Base-by-base conservation (phyloP, 192 early-diverging fungal genomes). In the Coemansia sp. region DNA sequence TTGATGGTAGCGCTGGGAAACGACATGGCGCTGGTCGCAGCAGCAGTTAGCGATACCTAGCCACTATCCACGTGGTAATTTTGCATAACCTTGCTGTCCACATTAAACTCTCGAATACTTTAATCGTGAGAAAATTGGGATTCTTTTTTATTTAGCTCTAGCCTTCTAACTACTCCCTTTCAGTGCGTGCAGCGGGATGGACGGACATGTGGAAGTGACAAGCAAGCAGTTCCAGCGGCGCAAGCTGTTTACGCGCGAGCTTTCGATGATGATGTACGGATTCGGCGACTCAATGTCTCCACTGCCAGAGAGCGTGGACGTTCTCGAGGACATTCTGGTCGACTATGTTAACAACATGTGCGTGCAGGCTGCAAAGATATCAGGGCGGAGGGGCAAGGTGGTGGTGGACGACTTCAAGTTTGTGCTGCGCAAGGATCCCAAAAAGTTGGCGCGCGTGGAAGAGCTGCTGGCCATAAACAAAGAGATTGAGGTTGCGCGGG, bases 391-490 rank as follows among this genome's bases (percentile, higher is more conserved):
- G 15, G 37, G 50, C 24, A 70, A 65, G 48, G 59, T 80, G n/a
- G 18, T 41, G 10, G 67, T 74, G 29, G 77, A 80, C 3, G 77
- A 80, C 37, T 74, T 80, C 17, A 74, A 70, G 62, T 80, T 80
- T 58, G 53, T 74, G 6, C 15, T 80, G 58, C 70, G 77, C 61
- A 80, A 80, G 58, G 77, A 80, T 10, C 71, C 67, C 37, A 80
- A 80, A 60, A 80, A 80, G 43, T 64, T 74, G 17, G 77, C 77
- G 0, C 71, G 77, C 29, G 68, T 80, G 8, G 77, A 74, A 22
- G 77, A 80, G 58, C 72, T 80, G 19, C 55, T 80, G 17, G 70
- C 72, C 17, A 74, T 73, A 60, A 74, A 80, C 46, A 80, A 80
- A 65, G 77, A 80, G 36, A 80, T 80, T 26, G 72, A 70, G 40